Base-by-base conservation (phyloP, 1,284 basidiomycete genomes). In the Neotropicomus parvogracilis region DNA sequence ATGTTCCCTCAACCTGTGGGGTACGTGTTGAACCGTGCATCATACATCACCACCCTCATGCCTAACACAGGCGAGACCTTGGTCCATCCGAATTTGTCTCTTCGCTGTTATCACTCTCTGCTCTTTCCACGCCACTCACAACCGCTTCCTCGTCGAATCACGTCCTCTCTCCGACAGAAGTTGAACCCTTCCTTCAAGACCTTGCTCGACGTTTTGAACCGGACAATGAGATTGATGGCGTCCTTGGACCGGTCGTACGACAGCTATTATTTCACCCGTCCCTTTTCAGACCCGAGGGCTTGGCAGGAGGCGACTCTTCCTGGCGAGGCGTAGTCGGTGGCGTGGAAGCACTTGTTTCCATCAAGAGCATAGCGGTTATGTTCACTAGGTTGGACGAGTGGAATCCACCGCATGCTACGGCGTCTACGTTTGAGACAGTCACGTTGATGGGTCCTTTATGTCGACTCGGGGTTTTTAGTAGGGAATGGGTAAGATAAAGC, bases 261-360 rank as follows among this genome's bases (percentile, higher is more conserved):
- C 70, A 68, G 32, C 68, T 88, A 11, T 72, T 84, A 21, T 82
- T 77, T 58, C 83, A 88, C 54, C 70, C 75, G 33, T 83, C 78
- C 11, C 71, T 88, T 16, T 77, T 75, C 59, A 69, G 77, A 27
- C 75, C 75, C 3, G 84, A 85, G 61, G 86, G 86, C 17, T 68
- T 89, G 34, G 79, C 77, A 20, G 83, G 83, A 41, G 77, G 78
- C 9, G 85, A 88, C 59, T 72, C 83, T 16, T 77, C 75, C 52
- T 99, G 97, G 95, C 78, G 93, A n/a, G 82, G 84, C 27, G 84
- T 95, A 32, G 70, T 95, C 17, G 79, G 83, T 39, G 95, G 92
- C 1, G 64, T 98, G 40, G 88, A 90, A 56, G 81, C 82, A 5
- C 76, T 97, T 14, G 81, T 89, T 2, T 82, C 86, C 53, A 75